Conservation (phyloP, 2,329 filamentous ascomycete genomes). For the Plenodomus lindquistii region DNA sequence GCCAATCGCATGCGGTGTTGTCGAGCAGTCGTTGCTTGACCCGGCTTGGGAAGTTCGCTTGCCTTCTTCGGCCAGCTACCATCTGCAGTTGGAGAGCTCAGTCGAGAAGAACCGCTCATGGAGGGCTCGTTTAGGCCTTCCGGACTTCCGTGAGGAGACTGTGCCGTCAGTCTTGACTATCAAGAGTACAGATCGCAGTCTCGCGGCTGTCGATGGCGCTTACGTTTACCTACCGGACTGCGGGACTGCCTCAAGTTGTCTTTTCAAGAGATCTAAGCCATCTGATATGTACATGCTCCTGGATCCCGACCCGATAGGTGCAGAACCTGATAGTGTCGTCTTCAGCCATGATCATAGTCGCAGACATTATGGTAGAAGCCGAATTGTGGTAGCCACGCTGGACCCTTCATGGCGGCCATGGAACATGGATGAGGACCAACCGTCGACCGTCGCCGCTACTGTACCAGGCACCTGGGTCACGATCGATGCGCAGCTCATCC, state of each 20-base stretch:
- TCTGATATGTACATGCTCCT: constrained; percentile 60
- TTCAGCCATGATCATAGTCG: constrained; percentile 57
- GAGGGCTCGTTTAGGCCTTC: constrained; percentile 42
- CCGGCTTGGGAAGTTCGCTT: constrained; percentile 29
- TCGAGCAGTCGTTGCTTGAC: constrained; percentile 14
- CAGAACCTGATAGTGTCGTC: constrained; percentile 58
- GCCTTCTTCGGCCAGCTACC: constrained; percentile 9
- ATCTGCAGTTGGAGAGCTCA: constrained; percentile 25
- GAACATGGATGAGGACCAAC: constrained; percentile 10
- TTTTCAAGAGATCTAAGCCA: constrained; percentile 53
- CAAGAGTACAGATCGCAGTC: constrained; percentile 28
- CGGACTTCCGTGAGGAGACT: constrained; percentile 45
- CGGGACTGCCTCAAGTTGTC: constrained; percentile 58
- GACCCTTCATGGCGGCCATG: constrained; percentile 39
- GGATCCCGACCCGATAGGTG: constrained; percentile 57
- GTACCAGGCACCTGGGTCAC: constrained; percentile 15
- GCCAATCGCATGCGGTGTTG: constrained; percentile 25
- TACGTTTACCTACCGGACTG: constrained; percentile 60
- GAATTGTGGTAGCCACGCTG: constrained; percentile 54
- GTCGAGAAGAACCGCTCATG: constrained; percentile 36
- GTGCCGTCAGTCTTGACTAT: constrained; percentile 53
- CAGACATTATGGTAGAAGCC: constrained; percentile 52
- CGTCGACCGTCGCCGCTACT: constrained; percentile 4
- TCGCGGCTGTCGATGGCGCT: constrained; percentile 50
- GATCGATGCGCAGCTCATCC: constrained; percentile 5